Conservation (phyloP, 2,329 filamentous ascomycete species). For the Coniella lustricola region DNA sequence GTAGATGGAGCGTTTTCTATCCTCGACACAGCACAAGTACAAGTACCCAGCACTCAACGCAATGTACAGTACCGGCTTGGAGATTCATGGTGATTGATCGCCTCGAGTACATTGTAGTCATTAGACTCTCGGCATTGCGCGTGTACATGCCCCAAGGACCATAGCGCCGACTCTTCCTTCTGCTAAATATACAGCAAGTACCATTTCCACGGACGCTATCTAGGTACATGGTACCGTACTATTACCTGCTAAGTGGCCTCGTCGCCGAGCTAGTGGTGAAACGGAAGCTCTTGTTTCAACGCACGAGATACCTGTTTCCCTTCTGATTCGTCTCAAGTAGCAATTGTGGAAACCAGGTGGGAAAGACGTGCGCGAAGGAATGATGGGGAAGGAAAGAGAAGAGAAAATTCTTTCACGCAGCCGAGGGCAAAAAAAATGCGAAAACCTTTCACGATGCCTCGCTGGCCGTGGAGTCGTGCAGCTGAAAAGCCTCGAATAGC, state of each 20-base stretch:
- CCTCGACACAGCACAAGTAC: no score
- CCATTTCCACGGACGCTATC: neutral
- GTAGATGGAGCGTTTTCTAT: no score
- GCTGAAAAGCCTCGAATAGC: conserved; percentile 6
- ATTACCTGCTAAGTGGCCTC: neutral
- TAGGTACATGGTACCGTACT: neutral
- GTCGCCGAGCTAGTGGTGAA: conserved; percentile 1
- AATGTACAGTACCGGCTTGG: no score
- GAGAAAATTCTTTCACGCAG: no score
- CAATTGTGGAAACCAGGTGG: neutral
- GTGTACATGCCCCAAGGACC: no score
- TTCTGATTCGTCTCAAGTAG: neutral
- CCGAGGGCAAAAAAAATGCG: neutral
- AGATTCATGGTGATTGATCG: no score
- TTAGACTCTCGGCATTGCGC: no score
- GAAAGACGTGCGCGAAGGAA: neutral
- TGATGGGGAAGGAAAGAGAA: neutral
- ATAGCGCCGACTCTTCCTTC: no score
- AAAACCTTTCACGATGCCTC: neutral
- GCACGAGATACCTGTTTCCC: neutral
- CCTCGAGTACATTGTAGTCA: no score
- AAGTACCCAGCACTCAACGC: no score
- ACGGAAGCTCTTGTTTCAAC: neutral
- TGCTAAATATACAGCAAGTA: no score
- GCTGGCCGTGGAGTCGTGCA: no score